A percentile compares a stretch with the other conserved stretches of the same genome.
phyloP scores from a whole-genome alignment of 176 grass and related monocot species.

The Carex littledalei region DNA sequence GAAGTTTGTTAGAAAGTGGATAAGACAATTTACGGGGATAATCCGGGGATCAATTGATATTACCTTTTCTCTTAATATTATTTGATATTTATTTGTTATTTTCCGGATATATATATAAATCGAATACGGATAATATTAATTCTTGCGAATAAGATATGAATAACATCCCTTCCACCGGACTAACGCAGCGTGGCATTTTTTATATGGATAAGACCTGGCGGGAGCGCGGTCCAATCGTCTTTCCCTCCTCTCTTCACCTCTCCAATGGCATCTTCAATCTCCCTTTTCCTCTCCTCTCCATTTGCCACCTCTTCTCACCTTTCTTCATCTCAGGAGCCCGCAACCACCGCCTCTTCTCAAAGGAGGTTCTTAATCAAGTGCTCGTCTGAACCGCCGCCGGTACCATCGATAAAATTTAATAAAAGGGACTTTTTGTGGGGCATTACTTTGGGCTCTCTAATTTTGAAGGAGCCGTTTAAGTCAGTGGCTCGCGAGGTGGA shows the following conservation, averaged over 20 bases:
- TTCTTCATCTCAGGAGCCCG: not conserved
- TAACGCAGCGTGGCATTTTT: constrained; percentile 24
- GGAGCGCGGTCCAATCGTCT: constrained; percentile 28
- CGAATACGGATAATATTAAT: too few species aligned
- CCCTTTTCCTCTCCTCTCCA: constrained; percentile 28
- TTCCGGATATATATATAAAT: too few species aligned
- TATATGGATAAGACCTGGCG: constrained; percentile 49
- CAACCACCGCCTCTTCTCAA: not conserved
- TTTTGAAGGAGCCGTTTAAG: constrained; percentile 28
- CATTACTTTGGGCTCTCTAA: constrained; percentile 33
- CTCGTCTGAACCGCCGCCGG: not conserved
- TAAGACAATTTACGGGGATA: too few species aligned
- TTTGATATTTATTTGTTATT: too few species aligned
- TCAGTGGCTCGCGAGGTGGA: constrained; percentile 55
- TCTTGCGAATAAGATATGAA: too few species aligned
- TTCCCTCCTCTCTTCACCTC: not conserved
- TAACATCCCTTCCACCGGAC: too few species aligned
- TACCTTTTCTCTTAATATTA: too few species aligned
- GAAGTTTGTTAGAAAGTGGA: too few species aligned
- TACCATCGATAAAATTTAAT: constrained; percentile 12
- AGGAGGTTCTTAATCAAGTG: not conserved
- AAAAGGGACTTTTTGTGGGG: constrained; percentile 63
- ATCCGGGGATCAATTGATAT: too few species aligned
- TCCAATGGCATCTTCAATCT: constrained; percentile 43
- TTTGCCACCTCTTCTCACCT: constrained; percentile 18